Percentiles rank a stretch among this genome's conserved stretches.
phyloP scores from a whole-genome alignment of 768 basidiomycete species.

The Fomitopsis pulvina region DNA sequence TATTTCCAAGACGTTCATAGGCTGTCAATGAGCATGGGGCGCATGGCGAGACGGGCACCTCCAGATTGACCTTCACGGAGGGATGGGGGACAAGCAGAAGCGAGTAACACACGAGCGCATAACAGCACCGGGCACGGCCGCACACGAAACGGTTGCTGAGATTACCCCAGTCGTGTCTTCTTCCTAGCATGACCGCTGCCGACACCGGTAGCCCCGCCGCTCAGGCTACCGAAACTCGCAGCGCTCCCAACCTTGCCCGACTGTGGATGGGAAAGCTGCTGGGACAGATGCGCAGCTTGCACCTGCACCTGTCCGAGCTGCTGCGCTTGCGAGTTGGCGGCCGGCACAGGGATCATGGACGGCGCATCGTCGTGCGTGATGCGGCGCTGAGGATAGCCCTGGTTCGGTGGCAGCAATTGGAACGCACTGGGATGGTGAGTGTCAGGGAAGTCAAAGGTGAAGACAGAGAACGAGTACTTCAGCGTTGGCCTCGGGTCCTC shows the following conservation, averaged over 20 bases:
- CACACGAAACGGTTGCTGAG: no score
- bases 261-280: conserved; percentile 22
- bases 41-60: no score
- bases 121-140: no score
- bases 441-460: not conserved
- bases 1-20: no score
- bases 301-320: conserved; percentile 36
- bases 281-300: conserved; percentile 36
- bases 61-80: no score
- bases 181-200: conserved; percentile 41
- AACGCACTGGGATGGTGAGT: conserved; percentile 54
- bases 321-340: conserved; percentile 36
- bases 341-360: conserved; percentile 69
- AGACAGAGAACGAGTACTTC: conserved; percentile 51
- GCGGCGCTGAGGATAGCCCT: conserved; percentile 78
- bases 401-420: conserved; percentile 50
- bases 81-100: no score
- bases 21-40: no score
- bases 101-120: no score
- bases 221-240: conserved; percentile 56
- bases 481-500: conserved; percentile 82
- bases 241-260: conserved; percentile 38
- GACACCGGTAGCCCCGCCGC: conserved; percentile 48
- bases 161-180: conserved; percentile 51
- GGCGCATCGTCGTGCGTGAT: conserved; percentile 93